Evolutionary conservation across 306 rosid species (phyloP).

Genomic region (Ormosia emarginata): DNA sequence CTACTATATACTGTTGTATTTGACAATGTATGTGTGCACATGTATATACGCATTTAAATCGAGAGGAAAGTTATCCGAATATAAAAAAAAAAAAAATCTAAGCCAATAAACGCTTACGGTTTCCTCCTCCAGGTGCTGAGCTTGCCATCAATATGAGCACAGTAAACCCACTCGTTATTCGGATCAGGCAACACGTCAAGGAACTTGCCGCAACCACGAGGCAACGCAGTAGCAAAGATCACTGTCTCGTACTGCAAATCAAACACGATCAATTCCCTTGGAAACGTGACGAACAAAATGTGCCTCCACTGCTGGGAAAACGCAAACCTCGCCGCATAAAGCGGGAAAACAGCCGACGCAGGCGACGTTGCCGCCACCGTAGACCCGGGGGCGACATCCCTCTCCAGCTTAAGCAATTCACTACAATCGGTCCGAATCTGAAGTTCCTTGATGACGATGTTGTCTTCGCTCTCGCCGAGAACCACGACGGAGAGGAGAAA

Average conservation of each 20-base stretch:
- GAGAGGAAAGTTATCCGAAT: not conserved
- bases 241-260: slow-evolving; percentile 81
- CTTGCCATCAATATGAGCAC: slow-evolving; percentile 89
- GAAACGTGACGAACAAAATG: slow-evolving; percentile 74
- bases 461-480: slow-evolving; percentile 61
- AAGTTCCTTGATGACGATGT: slow-evolving; percentile 57
- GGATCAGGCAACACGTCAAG: slow-evolving; percentile 89
- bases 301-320: slow-evolving; percentile 86
- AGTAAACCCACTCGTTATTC: slow-evolving; percentile 65
- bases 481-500: slow-evolving; percentile 60
- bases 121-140: slow-evolving; percentile 94
- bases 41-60: not conserved
- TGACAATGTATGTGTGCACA: not conserved
- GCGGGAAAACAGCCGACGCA: slow-evolving; percentile 65
- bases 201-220: slow-evolving; percentile 89
- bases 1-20: not conserved
- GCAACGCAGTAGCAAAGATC: slow-evolving; percentile 58
- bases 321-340: slow-evolving; percentile 46
- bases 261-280: slow-evolving; percentile 82
- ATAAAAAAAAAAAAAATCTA: not conserved
- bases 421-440: slow-evolving; percentile 58
- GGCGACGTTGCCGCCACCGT: slow-evolving; percentile 36
- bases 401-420: slow-evolving; percentile 70
- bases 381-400: slow-evolving; percentile 28
- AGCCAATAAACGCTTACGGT: slow-evolving; percentile 53